phyloP scores from a whole-genome alignment of 352 stramenopile genomes.

The Globisporangium sylvaticum region DNA sequence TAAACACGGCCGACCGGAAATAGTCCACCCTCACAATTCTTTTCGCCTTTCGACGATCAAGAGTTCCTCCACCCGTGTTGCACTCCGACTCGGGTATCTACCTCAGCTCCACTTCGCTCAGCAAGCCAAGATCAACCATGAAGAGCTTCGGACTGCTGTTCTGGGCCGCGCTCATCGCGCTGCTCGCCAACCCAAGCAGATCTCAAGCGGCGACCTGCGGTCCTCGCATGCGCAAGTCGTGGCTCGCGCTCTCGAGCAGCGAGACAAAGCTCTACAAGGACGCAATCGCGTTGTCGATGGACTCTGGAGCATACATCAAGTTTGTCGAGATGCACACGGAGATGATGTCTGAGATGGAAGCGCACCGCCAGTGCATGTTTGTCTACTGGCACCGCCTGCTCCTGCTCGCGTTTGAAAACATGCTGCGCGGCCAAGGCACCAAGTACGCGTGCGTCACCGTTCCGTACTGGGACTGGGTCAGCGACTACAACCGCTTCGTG shows the following conservation, averaged over 20 bases:
- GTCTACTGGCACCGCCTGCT: conserved; percentile 51
- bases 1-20: background rate
- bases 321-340: conserved; percentile 3
- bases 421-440: conserved; percentile 36
- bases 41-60: background rate
- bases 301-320: conserved; percentile 24
- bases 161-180: background rate
- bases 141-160: conserved; percentile 1
- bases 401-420: conserved; percentile 50
- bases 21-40: background rate
- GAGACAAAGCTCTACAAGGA: conserved; percentile 19
- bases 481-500: background rate
- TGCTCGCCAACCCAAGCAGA: conserved; percentile 19
- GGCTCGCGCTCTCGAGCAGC: conserved; percentile 15
- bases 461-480: conserved; percentile 47
- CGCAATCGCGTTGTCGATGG: conserved; percentile 22
- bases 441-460: conserved; percentile 26
- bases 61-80: background rate
- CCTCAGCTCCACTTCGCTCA: conserved; percentile 15
- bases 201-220: background rate
- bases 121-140: conserved; percentile 13
- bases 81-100: background rate
- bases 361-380: conserved; percentile 36
- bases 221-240: conserved; percentile 19
- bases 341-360: conserved; percentile 18